Evolutionary conservation across 805 yeast species (phyloP), one percentile per base, ranked within the genome.

Genomic region (Saturnispora galanensis): DNA sequence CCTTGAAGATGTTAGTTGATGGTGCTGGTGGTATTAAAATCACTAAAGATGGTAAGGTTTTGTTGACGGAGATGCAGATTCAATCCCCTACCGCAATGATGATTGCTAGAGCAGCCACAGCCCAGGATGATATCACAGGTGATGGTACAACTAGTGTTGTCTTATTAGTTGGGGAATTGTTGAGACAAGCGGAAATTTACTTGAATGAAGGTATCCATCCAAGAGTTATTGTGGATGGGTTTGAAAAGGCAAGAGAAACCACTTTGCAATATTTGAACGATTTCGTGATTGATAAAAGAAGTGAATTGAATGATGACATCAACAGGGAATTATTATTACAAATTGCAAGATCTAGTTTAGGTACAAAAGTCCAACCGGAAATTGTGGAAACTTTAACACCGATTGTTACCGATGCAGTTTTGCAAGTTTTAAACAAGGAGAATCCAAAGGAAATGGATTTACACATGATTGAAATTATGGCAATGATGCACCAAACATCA

Each of bases 61-160:
- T 93, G 46, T 70, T 93, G 48, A 77, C 84, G 35, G 98, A 93
- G 61, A 93, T 93, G 98, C 98, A 93, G 67, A 90, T 90, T 65
- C 93, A 84, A 62, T 80, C 84, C 50, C 94, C 94, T 10, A 84
- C 94, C 3, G 94, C 94, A 0, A 84, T 84, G 31, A 78, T 84
- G 84, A 84, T 84, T 66, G 95, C 98, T 3, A 76, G 97, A 52
- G 98, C 97, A 11, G 98, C 98, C 41, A 79, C 96, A 38, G 97
- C 98, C 0, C 98, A 93, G 66, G 98, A 93, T 64, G 98, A 93
- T 65, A 87, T 93, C 60, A 85, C 97, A n/a, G 98, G 98, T 41
- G 98, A 93, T 65, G 98, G 98, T 52, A 93, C 98, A 45, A 90
- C 97, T 5, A 84, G 96, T 2, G 98, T 93, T 44, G 90, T 89